Evolutionary conservation across 2,329 filamentous ascomycete genomes (phyloP).

Genomic region (Trichoderma oligosporum): DNA sequence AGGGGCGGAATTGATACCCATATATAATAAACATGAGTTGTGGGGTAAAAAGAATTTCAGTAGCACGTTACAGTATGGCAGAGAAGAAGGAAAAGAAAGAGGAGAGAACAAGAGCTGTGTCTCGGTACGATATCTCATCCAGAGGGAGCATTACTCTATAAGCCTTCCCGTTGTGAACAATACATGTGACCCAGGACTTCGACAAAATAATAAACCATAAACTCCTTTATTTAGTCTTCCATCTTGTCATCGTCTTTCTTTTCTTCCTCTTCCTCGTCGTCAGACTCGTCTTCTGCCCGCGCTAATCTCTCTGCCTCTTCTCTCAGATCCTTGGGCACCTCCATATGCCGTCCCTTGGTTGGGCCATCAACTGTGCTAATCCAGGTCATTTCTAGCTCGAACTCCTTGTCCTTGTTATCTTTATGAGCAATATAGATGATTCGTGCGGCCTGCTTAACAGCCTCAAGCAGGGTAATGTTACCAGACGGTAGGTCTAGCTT

Average conservation of each 20-base stretch:
- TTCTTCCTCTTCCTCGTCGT: slow-evolving; percentile 74
- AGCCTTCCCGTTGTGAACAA: slow-evolving; percentile 34
- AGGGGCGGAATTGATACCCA: slow-evolving; percentile 26
- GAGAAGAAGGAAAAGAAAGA: background rate
- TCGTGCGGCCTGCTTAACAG: slow-evolving; percentile 90
- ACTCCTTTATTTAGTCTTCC: slow-evolving; percentile 64
- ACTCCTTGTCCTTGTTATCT: slow-evolving; percentile 99
- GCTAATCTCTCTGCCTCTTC: slow-evolving; percentile 92
- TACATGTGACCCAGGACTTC: slow-evolving; percentile 31
- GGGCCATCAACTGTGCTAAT: slow-evolving; percentile 80
- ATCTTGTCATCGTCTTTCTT: slow-evolving; percentile 72
- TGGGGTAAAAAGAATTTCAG: background rate
- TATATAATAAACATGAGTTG: slow-evolving; percentile 22
- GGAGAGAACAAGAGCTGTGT: background rate
- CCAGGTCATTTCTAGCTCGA: slow-evolving; percentile 99
- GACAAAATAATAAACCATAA: slow-evolving; percentile 17
- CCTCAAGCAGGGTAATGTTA: slow-evolving; percentile 75
- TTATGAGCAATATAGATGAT: slow-evolving; percentile 98
- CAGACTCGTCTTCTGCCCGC: slow-evolving; percentile 82
- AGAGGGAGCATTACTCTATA: slow-evolving; percentile 36
- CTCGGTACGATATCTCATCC: slow-evolving; percentile 13
- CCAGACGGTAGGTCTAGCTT: slow-evolving; percentile 84
- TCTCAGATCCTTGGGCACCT: slow-evolving; percentile 84
- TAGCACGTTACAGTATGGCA: background rate
- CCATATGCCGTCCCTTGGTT: slow-evolving; percentile 87